These are phyloP conservation scores for Apophysomyces elegans DNA, from an alignment of 371 early-diverging fungal genomes.

Conservation along the genomic window DNA sequence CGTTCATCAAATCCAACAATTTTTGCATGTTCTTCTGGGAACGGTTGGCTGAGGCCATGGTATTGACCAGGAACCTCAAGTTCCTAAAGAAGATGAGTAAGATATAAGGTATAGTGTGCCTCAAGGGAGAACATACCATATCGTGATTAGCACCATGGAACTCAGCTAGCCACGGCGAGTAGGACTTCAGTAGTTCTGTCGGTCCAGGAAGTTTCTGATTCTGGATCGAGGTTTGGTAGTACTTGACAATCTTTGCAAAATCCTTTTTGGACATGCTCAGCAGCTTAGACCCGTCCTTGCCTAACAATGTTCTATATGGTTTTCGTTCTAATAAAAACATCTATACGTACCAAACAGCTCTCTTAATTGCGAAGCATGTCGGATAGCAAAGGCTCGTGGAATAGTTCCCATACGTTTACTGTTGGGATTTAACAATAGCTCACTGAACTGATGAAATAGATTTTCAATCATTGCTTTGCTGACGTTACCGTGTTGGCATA, in stretches of 20 bases:
- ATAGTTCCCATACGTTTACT: conserved; percentile 30
- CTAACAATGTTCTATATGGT: conserved; percentile 16
- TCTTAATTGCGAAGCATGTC: conserved; percentile 51
- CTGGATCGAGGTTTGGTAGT: conserved; percentile 37
- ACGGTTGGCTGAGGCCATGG: conserved; percentile 50
- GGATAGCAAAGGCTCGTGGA: conserved; percentile 55
- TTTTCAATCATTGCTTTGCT: conserved; percentile 22
- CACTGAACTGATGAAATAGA: conserved; percentile 39
- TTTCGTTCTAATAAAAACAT: background rate
- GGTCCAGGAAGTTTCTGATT: conserved; percentile 36
- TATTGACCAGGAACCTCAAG: conserved; percentile 85
- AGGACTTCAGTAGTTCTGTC: conserved; percentile 54
- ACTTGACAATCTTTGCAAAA: conserved; percentile 39
- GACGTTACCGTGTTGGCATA: conserved; percentile 15
- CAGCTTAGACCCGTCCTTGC: conserved; percentile 55
- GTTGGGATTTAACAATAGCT: conserved; percentile 32
- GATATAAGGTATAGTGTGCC: background rate
- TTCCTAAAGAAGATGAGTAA: conserved; percentile 21
- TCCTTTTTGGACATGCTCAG: conserved; percentile 37
- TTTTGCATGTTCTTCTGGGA: conserved; percentile 55
- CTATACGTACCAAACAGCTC: conserved; percentile 43
- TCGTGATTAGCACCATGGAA: conserved; percentile 46
- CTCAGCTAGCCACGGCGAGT: conserved; percentile 70
- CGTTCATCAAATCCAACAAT: conserved; percentile 66
- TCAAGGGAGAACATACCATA: conserved; percentile 36